Percentiles rank a stretch among this genome's conserved stretches.
phyloP scores from a whole-genome alignment of 2,329 filamentous ascomycete species.

The Lasiodiplodia sp. region DNA sequence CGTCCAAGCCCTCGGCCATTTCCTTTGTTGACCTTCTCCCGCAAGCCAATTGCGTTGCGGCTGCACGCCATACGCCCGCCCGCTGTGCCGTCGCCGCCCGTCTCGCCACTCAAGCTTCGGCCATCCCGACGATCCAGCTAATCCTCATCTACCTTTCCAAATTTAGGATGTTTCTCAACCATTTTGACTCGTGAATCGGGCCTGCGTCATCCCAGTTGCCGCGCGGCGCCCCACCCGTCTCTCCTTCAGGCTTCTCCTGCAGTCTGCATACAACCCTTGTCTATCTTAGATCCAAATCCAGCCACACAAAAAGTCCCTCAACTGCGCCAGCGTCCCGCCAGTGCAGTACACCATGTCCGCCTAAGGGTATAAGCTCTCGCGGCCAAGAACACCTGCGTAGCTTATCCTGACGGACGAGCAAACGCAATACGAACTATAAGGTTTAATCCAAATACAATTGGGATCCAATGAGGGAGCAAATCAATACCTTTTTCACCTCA shows the following conservation, averaged over 20 bases:
- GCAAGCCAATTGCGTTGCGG: not conserved
- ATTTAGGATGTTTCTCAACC: not conserved
- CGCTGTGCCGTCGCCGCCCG: not conserved
- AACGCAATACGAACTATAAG: no score
- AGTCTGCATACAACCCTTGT: not conserved
- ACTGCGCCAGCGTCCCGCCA: not conserved
- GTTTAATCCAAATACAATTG: no score
- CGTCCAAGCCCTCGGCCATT: not conserved
- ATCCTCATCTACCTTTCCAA: not conserved
- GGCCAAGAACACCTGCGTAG: slow-evolving; percentile 1
- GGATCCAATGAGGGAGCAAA: no score
- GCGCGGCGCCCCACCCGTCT: slow-evolving; percentile 1
- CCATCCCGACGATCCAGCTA: not conserved
- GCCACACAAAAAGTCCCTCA: not conserved
- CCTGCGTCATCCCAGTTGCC: slow-evolving; percentile 1
- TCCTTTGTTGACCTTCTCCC: not conserved
- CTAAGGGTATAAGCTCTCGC: not conserved
- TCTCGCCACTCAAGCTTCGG: slow-evolving; percentile 3
- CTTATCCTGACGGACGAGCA: not conserved
- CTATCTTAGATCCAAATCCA: not conserved
- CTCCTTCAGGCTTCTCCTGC: slow-evolving; percentile 1
- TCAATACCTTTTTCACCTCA: no score
- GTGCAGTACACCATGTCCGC: not conserved
- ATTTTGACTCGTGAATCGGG: not conserved
- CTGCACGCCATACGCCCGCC: not conserved